Evolutionary conservation across 148 eudicot species (phyloP).

Genomic region (Diospyros lotus): DNA sequence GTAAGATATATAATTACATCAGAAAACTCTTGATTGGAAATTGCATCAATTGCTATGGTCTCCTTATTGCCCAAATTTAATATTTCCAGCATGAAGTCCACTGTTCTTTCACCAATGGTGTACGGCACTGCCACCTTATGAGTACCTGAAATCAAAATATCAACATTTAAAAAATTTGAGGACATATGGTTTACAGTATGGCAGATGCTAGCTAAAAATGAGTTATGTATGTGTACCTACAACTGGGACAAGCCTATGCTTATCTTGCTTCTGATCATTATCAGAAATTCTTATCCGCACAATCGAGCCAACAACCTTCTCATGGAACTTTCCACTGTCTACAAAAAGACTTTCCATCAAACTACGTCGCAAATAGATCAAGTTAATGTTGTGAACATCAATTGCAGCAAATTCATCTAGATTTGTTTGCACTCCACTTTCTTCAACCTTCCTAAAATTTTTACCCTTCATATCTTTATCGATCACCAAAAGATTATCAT

Average conservation of each 20-base stretch:
- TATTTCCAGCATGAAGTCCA: slow-evolving; percentile 68
- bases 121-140: slow-evolving; percentile 58
- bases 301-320: slow-evolving; percentile 82
- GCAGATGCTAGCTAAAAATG: background rate
- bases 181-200: background rate
- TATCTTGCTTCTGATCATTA: slow-evolving; percentile 77
- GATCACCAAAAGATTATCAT: slow-evolving; percentile 24
- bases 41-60: slow-evolving; percentile 52
- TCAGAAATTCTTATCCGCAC: slow-evolving; percentile 78
- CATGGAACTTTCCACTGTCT: slow-evolving; percentile 56
- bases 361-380: slow-evolving; percentile 70
- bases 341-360: slow-evolving; percentile 64
- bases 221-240: slow-evolving; percentile 47
- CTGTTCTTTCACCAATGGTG: slow-evolving; percentile 51
- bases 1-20: slow-evolving; percentile 51
- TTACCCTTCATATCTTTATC: slow-evolving; percentile 50
- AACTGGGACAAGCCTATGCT: slow-evolving; percentile 85
- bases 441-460: slow-evolving; percentile 46
- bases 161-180: slow-evolving; percentile 4
- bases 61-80: slow-evolving; percentile 85
- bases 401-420: slow-evolving; percentile 88
- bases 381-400: slow-evolving; percentile 71
- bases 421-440: slow-evolving; percentile 40
- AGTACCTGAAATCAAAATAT: slow-evolving; percentile 49
- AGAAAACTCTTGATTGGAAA: slow-evolving; percentile 88